Base-by-base conservation (phyloP, 116 monocot genomes). In the Dioscorea cayenensis region DNA sequence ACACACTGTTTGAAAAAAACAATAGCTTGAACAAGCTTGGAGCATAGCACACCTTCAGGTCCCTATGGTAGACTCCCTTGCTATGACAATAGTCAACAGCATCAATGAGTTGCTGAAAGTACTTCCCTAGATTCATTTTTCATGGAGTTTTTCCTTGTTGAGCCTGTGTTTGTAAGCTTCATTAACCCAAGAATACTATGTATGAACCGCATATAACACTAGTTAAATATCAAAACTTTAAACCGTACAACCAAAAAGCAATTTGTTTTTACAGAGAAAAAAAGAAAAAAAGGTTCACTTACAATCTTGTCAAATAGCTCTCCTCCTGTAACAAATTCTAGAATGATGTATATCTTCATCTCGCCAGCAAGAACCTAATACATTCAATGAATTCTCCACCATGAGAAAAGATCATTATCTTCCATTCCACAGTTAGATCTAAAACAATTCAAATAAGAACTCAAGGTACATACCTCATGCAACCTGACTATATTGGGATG, bases 301-400 rank as follows among this genome's bases (percentile, higher is more conserved):
- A 94, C 94, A 71, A 90, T 90, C 82, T 76, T 87, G 68, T 94
- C 94, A 70, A 90, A 94, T 11, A 94, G 80, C 77, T 94, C 87
- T 28, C 94, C 94, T 60, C 94, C 94, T 18, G 80, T 85, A 65
- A 94, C 65, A 50, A 88, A 76, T 64, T 94, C 94, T 72, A 94
- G 68, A 68, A 94, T 85, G 66, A 94, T 94, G 76, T 87, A 94
- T 73, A 94, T 88, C 78, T 90, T 94, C 27, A 90, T 87, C 32
- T 65, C 71, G 74, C 94, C 84, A 18, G 90, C 81, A 69, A 94
- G 64, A 73, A 94, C 94, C 93, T 94, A 64, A 49, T 51, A 29
- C 64, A 25, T 37, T 18, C 68, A 50, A 68, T n/a, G 32, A 32
- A 14, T 20, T 16, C 11, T 48, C 13, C 48, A 36, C 9, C 36